Evolutionary conservation across 202 grass and related monocot species (phyloP), one percentile per base, ranked within the genome.

Genomic region (Saccharum hybrid): DNA sequence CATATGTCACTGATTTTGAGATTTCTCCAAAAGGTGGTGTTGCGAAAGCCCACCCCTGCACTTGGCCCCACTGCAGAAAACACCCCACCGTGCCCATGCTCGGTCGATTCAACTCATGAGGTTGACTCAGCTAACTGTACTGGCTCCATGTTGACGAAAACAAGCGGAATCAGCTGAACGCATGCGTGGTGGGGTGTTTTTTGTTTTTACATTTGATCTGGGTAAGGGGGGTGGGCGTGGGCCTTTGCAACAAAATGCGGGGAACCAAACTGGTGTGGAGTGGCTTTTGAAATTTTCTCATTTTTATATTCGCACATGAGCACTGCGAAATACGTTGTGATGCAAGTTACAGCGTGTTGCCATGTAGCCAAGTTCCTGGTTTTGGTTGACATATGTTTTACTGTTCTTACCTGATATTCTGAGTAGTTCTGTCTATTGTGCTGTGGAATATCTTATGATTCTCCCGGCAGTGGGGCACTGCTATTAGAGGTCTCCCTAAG

Each of bases 351-450:
- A 18, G 9, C 16, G 7, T 78, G 38, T 31, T 39, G 7, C 10
- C 4, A 13, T 12, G 9, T 61, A 63, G 13, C 41, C 0, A 15
- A 63, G 7, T 63, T 14, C 23, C 22, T 65, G 23, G 39, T 6
- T 71, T 31, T 73, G 22, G 37, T 4, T 75, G 70, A 67, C 48
- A n/a, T 37, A 77, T 7, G 66, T 16, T 19, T 71, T 45, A 57
- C 36, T 10, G 2, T 41, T 51, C 23, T 26, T 83, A 46, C 7
- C 8, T 66, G 41, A 66, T 30, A 45, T 56, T 78, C 63, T 66
- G 23, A 22, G 68, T 65, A 37, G 66, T 76, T 59, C 1, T 19
- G 6, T 7, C 40, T 84, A 22, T 75, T 61, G 11, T 81, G 38
- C 7, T 62, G 9, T 46, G 18, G 16, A 69, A 42, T 69, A 43